Base-by-base conservation (phyloP, 1,284 basidiomycete species). In the Melampsora americana region DNA sequence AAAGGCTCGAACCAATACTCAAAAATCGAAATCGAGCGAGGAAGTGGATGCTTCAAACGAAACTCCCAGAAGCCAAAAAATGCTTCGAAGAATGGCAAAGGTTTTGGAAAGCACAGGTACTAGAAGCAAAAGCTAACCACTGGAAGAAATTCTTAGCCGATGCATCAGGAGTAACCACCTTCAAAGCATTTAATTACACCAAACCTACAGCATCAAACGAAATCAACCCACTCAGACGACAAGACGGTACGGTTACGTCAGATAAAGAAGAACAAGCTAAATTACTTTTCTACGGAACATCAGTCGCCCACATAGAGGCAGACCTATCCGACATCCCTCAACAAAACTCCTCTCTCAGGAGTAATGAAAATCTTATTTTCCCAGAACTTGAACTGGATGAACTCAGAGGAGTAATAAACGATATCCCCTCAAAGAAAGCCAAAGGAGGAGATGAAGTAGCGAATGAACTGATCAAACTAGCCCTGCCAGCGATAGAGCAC, bases 361-460 rank as follows among this genome's bases (percentile, higher is more conserved):
- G 11, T 50, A 11, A 50, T 12, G 12, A 50, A 50, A n/a, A 50
- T 50, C n/a, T n/a, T n/a, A n/a, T 23, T 44, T 66, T 44, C 9
- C 65, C 65, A n/a, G 16, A 11, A 11, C 20, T 66, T 5, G 5
- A 4, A 4, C 5, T 16, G 12, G 16, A 2, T 9, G 42, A 66
- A 35, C 1, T 66, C 20, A 1, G 16, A 11, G 9, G 18, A 3
- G 6, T 23, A 35, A 46, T 66, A 4, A 16, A 7, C 11, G 28
- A 14, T 14, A 12, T 69, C 48, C 3, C 23, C 16, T 26, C 9
- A 6, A 69, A 69, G 48, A 69, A 69, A 23, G 67, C 67, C 16
- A 4, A 46, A 14, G 67, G 67, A 4, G 26, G 32, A 53, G 67
- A 69, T 23, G 23, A 30, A 3, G 28, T 53, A 16, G 28, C 48